phyloP scores from a whole-genome alignment of 176 grass and related monocot species.

The Bolboschoenus planiculmis region DNA sequence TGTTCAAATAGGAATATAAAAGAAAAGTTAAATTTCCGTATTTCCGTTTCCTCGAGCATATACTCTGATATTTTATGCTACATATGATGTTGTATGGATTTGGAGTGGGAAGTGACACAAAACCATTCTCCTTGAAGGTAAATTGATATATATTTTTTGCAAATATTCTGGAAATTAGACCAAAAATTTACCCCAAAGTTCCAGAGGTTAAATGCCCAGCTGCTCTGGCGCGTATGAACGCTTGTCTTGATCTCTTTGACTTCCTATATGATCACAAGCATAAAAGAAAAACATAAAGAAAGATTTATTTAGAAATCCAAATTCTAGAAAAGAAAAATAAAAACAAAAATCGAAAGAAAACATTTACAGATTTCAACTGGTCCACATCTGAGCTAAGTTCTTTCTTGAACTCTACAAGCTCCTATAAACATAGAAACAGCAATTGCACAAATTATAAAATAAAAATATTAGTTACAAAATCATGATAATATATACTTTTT shows the following conservation, averaged over 20 bases:
- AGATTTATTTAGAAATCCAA: neutral
- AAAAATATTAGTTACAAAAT: neutral
- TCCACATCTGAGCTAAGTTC: conserved; percentile 37
- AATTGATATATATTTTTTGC: neutral
- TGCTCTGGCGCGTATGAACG: conserved; percentile 34
- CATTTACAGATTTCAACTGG: conserved; percentile 45
- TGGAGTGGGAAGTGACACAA: neutral
- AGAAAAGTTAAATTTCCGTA: neutral
- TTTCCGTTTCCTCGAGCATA: neutral
- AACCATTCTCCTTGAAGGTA: neutral
- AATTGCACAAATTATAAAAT: neutral
- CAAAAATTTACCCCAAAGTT: conserved; percentile 30
- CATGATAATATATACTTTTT: neutral
- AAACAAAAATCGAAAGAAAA: neutral
- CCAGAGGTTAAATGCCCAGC: conserved; percentile 1
- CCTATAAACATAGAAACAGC: conserved; percentile 27
- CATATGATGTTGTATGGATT: neutral
- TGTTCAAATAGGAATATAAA: conserved; percentile 2
- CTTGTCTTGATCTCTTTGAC: conserved; percentile 40
- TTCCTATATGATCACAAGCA: conserved; percentile 36
- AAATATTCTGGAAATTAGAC: neutral
- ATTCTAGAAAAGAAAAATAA: neutral
- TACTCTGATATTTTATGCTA: neutral
- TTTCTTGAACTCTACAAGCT: conserved; percentile 42
- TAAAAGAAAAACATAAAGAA: neutral